Base-by-base conservation (phyloP, 2,329 filamentous ascomycete genomes). In the Aspergillus intermedius region DNA sequence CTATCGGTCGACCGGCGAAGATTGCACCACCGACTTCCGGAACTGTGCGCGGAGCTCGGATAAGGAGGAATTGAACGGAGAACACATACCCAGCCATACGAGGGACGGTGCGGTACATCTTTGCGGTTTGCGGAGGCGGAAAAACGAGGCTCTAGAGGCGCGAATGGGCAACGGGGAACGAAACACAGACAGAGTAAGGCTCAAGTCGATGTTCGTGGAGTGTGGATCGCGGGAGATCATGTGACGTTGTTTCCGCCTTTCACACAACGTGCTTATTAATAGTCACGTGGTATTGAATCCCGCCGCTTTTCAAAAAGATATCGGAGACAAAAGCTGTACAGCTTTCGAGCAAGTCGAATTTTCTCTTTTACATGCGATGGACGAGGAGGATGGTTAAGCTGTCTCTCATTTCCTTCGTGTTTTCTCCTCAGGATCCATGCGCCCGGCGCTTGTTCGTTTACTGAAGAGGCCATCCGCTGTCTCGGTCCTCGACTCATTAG, bases 81-180 rank as follows among this genome's bases (percentile, higher is more conserved):
- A 13, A 42, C n/a, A 68, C 70, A 46, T 71, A 73, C 70, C 69
- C 69, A 55, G 68, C 69, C 58, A 70, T 57, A 54, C 70, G 66
- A 60, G 70, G 69, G 54, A 62, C 58, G 53, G 70, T 72, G 61
- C 67, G 68, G 59, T 68, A 67, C 61, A 72, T 73, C 56, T 63
- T 68, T 61, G 57, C 60, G 61, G 61, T 60, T 48, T 58, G 54
- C 43, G 49, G 54, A 52, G 50, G 54, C 54, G 53, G 58, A 52
- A 50, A 56, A 54, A 46, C 49, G 55, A 52, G 53, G 52, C 46
- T 53, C 44, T 54, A 55, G 55, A 55, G 53, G 59, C 53, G 53
- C 51, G 43, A 53, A 50, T 54, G 53, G 55, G 56, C 55, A 58
- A 59, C 62, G 56, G 60, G 57, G 54, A 49, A 45, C 52, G 54